Evolutionary conservation across 176 grass and related monocot genomes (phyloP), one percentile per base, ranked within the genome.

Genomic region (Oryza glaberrima): DNA sequence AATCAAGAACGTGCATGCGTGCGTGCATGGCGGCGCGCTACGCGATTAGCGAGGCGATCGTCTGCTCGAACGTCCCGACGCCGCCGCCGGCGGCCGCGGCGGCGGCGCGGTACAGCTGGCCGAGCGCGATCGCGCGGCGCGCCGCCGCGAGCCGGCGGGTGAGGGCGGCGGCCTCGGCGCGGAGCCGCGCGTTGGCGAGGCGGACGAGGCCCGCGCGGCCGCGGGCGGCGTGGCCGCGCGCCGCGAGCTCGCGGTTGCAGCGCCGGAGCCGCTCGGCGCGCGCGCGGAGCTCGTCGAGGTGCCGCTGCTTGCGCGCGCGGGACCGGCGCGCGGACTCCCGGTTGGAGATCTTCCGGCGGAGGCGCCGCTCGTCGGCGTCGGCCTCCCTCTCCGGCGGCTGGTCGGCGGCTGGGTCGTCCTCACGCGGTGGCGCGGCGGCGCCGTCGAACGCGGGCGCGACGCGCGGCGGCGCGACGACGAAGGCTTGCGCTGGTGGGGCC

Each of bases 311-410:
- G 61, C 91, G 85, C 47, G 81, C 86, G 63, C 95, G 89, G 6
- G 89, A 98, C 2, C 93, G 86, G 56, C 91, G 91, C 23, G 95
- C 93, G 0, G 95, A 98, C 88, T 90, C 86, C 58, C 95, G 92
- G 91, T 98, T 98, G 25, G 92, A 98, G 34, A 95, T 84, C 90
- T 84, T 88, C 28, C 95, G 93, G 68, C 70, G 87, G 26, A 91
- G 88, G 25, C 85, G 85, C 67, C 82, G 80, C 68, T 82, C 81
- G 25, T 82, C 84, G 45, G 65, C 79, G 13, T 5, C 7, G 20
- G 80, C 70, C 3, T 47, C 2, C 28, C 16, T 3, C 9, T 64
- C 47, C n/a, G 47, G 77, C 32, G 70, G 69, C 14, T 52, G 52
- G n/a, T 63, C 19, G 12, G 69, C 2, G 2, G 52, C 41, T 25